These are phyloP conservation scores for Rhizophlyctis rosea DNA, from an alignment of 192 early-diverging fungal species.

Conservation along the genomic window DNA sequence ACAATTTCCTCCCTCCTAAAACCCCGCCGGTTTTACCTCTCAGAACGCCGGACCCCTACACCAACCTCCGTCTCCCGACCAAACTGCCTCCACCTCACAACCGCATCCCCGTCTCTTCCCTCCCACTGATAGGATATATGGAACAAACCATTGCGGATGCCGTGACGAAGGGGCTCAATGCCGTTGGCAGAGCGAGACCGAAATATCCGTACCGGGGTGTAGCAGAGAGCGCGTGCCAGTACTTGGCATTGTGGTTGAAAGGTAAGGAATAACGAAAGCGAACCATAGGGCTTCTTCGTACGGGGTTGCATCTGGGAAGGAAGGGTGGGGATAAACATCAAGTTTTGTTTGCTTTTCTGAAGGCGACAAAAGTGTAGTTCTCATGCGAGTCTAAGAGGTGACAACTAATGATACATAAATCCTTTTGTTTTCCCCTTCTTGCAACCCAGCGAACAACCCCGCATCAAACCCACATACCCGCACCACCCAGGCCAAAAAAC, in stretches of 20 bases:
- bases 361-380: background rate
- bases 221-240: constrained; percentile 42
- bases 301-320: background rate
- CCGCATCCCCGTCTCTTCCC: constrained; percentile 29
- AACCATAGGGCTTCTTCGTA: background rate
- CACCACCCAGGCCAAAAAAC: constrained; percentile 27
- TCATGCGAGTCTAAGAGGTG: background rate
- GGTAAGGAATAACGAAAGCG: constrained; percentile 14
- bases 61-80: constrained; percentile 38
- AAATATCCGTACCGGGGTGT: constrained; percentile 51
- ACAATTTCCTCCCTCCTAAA: too few species aligned
- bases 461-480: constrained; percentile 41
- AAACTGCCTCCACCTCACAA: constrained; percentile 49
- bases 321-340: background rate
- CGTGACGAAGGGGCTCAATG: constrained; percentile 37
- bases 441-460: constrained; percentile 44
- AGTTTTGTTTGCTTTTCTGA: background rate
- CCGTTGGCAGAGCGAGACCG: constrained; percentile 41
- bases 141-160: constrained; percentile 48
- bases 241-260: constrained; percentile 51
- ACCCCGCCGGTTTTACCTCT: background rate
- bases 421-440: background rate
- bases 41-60: constrained; percentile 48
- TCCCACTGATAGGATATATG: constrained; percentile 55
- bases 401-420: background rate